Conservation (phyloP, 1,139 yeast species). For the Sugiyamaella paludigena region DNA sequence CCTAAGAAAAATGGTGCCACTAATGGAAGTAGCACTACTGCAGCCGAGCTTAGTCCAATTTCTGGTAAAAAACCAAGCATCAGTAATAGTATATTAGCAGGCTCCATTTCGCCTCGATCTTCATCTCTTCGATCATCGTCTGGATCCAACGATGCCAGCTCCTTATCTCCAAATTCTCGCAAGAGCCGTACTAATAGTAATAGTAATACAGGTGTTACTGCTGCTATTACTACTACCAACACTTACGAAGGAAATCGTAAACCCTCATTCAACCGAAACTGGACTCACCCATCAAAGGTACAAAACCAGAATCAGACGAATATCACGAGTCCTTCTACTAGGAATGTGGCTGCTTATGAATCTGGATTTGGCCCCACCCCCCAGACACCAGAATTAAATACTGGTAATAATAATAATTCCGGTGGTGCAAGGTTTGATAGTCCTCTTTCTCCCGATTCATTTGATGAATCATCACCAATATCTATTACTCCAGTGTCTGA, state of each 20-base stretch:
- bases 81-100: too few relatives aligned
- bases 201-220: neutral
- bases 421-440: neutral
- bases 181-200: conserved; percentile 6
- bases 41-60: too few relatives aligned
- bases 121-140: conserved; percentile 13
- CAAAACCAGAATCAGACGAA: too few relatives aligned
- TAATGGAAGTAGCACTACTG: too few relatives aligned
- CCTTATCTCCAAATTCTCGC: neutral
- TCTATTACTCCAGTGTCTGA: neutral
- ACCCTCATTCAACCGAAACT: conserved; percentile 31
- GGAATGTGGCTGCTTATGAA: conserved; percentile 14
- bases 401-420: neutral
- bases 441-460: neutral
- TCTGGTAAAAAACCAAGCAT: too few relatives aligned
- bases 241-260: conserved; percentile 6
- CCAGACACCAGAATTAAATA: conserved; percentile 8
- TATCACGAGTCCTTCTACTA: conserved; percentile 8
- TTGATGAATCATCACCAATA: neutral
- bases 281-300: conserved; percentile 25
- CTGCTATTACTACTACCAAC: neutral
- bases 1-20: neutral
- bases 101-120: conserved; percentile 10
- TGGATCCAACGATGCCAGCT: neutral
- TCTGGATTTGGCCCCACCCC: conserved; percentile 13